These are phyloP conservation scores for Halteria grandinella DNA, from an alignment of 73 alveolate species.

Conservation along the genomic window DNA sequence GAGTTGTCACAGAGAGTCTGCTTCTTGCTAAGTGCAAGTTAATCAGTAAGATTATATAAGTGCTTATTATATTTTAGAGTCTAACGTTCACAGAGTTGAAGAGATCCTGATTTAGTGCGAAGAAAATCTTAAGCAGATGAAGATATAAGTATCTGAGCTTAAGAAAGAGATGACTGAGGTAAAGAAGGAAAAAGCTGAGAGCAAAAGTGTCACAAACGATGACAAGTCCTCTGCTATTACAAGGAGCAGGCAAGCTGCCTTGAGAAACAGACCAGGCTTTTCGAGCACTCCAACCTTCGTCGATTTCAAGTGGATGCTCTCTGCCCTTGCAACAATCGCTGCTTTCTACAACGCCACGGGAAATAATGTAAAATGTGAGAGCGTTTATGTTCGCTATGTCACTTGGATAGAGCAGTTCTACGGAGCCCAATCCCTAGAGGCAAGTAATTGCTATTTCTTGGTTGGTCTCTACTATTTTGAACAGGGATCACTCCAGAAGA, in stretches of 20 bases:
- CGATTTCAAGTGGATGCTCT: conserved; percentile 54
- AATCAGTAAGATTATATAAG: conserved; percentile 1
- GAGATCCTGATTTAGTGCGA: conserved; percentile 14
- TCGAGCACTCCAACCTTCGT: conserved; percentile 27
- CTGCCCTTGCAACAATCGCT: conserved; percentile 47
- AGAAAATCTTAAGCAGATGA: conserved; percentile 7
- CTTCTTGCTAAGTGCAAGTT: conserved; percentile 31
- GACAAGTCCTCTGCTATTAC: conserved; percentile 47
- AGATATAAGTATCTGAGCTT: neutral
- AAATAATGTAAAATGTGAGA: conserved; percentile 25
- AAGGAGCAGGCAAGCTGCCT: neutral
- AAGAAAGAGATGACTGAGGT: conserved; percentile 8
- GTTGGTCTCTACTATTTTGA: conserved; percentile 51
- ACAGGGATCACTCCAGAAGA: conserved; percentile 1
- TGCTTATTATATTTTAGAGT: neutral
- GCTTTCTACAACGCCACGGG: conserved; percentile 45
- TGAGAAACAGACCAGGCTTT: neutral
- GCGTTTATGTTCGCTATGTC: conserved; percentile 23
- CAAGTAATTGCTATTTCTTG: conserved; percentile 50
- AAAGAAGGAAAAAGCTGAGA: conserved; percentile 29
- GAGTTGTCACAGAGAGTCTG: conserved; percentile 32
- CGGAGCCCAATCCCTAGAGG: conserved; percentile 41
- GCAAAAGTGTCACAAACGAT: conserved; percentile 39
- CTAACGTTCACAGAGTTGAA: conserved; percentile 23
- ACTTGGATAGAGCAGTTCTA: conserved; percentile 33